phyloP scores from a whole-genome alignment of 2,329 filamentous ascomycete species.

The Fusarium napiforme region DNA sequence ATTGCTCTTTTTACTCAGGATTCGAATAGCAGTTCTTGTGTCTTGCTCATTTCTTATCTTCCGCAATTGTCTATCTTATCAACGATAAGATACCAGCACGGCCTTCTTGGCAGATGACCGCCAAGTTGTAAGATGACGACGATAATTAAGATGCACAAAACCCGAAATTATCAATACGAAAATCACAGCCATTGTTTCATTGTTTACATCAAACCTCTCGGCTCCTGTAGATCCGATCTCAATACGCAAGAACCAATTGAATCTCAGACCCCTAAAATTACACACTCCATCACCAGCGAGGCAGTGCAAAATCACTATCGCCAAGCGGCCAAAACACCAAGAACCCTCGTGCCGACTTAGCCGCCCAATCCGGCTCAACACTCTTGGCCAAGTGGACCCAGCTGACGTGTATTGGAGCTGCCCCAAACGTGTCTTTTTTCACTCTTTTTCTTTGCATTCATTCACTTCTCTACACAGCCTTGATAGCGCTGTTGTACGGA shows the following conservation, averaged over 20 bases:
- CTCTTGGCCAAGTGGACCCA: conserved; percentile 42
- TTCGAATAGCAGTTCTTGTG: no score
- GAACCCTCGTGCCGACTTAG: conserved; percentile 19
- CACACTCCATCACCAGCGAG: background rate
- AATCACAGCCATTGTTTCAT: background rate
- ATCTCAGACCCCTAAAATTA: background rate
- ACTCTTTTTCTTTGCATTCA: background rate
- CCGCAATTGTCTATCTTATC: background rate
- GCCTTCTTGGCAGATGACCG: background rate
- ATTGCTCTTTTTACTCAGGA: no score
- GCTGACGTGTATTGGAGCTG: conserved; percentile 36
- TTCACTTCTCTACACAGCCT: background rate
- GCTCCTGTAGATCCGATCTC: background rate
- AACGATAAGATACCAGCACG: background rate
- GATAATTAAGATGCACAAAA: background rate
- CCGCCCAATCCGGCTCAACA: conserved; percentile 15
- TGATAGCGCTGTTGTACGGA: background rate
- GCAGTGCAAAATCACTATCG: conserved; percentile 3
- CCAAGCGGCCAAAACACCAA: conserved; percentile 30
- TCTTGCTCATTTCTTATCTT: no score
- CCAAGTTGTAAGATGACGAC: background rate
- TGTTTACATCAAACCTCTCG: background rate
- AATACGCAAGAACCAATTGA: background rate
- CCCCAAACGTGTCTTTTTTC: background rate
- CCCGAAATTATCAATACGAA: background rate